Conservation (phyloP, 2,329 filamentous ascomycete species). For the Aspergillus pseudotamarii region DNA sequence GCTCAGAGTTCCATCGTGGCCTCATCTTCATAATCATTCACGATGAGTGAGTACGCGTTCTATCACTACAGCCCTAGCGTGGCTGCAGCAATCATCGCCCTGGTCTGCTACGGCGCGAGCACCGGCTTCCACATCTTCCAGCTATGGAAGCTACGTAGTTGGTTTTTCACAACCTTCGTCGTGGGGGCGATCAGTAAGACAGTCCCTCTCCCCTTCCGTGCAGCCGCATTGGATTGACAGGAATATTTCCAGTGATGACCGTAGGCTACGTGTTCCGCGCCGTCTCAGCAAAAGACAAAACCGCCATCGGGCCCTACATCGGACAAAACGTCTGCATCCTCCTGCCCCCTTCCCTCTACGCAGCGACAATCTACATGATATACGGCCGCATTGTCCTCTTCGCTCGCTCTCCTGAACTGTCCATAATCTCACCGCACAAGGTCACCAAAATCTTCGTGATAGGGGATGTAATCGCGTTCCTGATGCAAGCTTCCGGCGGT, state of each 20-base stretch:
- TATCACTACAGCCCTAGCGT: constrained; percentile 26
- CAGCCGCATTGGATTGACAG: not conserved
- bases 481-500: constrained; percentile 3
- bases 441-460: constrained; percentile 13
- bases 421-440: constrained; percentile 7
- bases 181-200: constrained; percentile 10
- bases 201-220: not conserved
- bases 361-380: constrained; percentile 30
- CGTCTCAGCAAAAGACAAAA: constrained; percentile 3
- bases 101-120: constrained; percentile 7
- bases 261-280: constrained; percentile 9
- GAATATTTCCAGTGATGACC: not conserved
- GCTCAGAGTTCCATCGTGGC: not conserved
- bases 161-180: constrained; percentile 13
- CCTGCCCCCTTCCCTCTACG: constrained; percentile 17
- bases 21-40: not conserved
- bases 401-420: constrained; percentile 2
- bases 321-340: constrained; percentile 14
- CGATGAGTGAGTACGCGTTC: not conserved
- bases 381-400: constrained; percentile 14
- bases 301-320: constrained; percentile 6
- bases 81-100: constrained; percentile 22
- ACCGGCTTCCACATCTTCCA: constrained; percentile 10
- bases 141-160: constrained; percentile 5
- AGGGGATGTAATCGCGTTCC: constrained; percentile 7